These are phyloP conservation scores for Colletotrichum neosansevieriae DNA, from an alignment of 2,329 filamentous ascomycete genomes.

Conservation along the genomic window DNA sequence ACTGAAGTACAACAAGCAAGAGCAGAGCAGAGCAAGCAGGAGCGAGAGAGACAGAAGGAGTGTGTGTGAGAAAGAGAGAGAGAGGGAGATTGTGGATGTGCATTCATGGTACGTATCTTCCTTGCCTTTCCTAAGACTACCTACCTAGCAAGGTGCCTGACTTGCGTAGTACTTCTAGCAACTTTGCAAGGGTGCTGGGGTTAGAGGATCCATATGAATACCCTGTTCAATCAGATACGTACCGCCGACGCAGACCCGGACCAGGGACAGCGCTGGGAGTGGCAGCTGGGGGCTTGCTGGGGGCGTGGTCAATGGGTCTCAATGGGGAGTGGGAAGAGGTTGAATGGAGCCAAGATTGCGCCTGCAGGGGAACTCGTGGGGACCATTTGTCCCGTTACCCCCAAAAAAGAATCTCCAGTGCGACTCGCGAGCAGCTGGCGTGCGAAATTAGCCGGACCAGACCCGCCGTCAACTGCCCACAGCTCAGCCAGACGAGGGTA, in stretches of 20 bases:
- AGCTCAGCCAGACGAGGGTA: background rate
- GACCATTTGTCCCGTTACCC: too few species aligned
- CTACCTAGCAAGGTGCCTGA: too few species aligned
- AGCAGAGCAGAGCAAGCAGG: background rate
- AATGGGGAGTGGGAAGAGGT: conserved; percentile 24
- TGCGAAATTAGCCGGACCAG: too few species aligned
- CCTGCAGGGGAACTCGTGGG: conserved; percentile 12
- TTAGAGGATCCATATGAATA: too few species aligned
- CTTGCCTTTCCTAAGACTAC: too few species aligned
- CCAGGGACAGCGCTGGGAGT: conserved; percentile 28
- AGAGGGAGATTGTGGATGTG: conserved; percentile 34
- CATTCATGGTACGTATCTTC: conserved; percentile 14
- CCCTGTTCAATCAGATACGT: background rate
- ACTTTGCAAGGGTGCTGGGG: too few species aligned
- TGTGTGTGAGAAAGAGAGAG: too few species aligned
- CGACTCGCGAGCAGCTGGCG: too few species aligned
- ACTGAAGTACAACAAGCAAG: too few species aligned
- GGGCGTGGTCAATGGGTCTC: conserved; percentile 17
- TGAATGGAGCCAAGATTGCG: conserved; percentile 34
- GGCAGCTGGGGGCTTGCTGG: conserved; percentile 12
- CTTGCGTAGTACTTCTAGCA: too few species aligned
- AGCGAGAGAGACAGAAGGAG: background rate
- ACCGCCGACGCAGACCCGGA: conserved; percentile 18
- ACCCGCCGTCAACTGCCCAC: background rate
- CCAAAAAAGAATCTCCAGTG: too few species aligned